Evolutionary conservation across 1,284 basidiomycete genomes (phyloP).

Genomic region (Amylostereum areolatum): DNA sequence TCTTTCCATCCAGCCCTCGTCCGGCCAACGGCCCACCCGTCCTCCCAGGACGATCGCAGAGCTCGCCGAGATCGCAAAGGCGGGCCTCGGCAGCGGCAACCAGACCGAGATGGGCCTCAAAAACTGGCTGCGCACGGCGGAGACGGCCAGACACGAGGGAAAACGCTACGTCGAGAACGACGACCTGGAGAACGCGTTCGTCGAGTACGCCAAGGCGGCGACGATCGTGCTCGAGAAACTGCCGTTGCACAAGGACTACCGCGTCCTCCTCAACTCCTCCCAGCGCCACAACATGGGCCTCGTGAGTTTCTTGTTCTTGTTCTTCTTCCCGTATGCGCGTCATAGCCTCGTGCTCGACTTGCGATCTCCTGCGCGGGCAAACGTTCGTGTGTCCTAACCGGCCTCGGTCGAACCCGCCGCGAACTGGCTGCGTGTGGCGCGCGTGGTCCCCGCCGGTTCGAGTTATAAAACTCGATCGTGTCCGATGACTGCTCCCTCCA

Average conservation of each 20-base stretch:
- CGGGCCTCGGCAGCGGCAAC: conserved; percentile 40
- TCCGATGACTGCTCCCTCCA: no score
- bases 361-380: no score
- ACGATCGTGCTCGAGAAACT: conserved; percentile 60
- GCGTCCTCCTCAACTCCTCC: conserved; percentile 32
- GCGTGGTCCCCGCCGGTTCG: no score
- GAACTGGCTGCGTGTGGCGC: no score
- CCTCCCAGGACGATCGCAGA: conserved; percentile 49
- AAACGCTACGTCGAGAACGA: conserved; percentile 33
- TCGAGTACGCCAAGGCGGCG: conserved; percentile 54
- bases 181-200: conserved; percentile 52
- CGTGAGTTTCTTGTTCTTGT: conserved; percentile 35
- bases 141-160: conserved; percentile 43
- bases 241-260: conserved; percentile 50
- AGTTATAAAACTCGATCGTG: no score
- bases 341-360: no score
- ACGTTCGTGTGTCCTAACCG: no score
- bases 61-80: conserved; percentile 43
- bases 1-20: neutral
- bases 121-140: conserved; percentile 47
- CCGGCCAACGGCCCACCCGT: neutral
- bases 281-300: conserved; percentile 49
- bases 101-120: conserved; percentile 52
- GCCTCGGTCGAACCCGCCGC: no score
- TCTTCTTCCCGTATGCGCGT: no score